Evolutionary conservation across 192 early-diverging fungal genomes (phyloP).

Genomic region (Lobosporangium transversale): DNA sequence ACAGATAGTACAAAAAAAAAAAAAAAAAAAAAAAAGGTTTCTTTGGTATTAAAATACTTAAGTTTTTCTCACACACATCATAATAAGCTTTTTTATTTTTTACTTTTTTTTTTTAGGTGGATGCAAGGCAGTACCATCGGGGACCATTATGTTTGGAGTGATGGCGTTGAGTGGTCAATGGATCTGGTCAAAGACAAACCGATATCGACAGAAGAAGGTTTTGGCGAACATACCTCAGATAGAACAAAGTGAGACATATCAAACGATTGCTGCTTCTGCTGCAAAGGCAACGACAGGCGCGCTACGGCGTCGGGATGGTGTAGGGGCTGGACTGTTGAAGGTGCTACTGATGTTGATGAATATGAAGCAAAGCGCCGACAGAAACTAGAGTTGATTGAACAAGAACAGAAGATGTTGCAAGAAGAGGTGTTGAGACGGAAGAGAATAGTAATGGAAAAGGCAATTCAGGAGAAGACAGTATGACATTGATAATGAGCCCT

Average conservation of each 20-base stretch:
- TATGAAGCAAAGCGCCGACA: conserved; percentile 58
- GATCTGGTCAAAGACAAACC: conserved; percentile 52
- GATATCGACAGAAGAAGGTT: conserved; percentile 65
- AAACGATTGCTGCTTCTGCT: conserved; percentile 2
- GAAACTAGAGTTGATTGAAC: conserved; percentile 51
- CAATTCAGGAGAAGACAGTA: too few relatives aligned
- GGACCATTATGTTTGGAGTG: conserved; percentile 63
- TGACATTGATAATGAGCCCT: too few relatives aligned
- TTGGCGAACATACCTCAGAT: conserved; percentile 43
- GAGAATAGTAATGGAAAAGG: too few relatives aligned
- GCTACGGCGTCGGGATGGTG: conserved; percentile 4
- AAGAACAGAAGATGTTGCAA: too few relatives aligned
- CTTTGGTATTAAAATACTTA: too few relatives aligned
- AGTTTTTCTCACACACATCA: background rate
- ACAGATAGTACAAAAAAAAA: too few relatives aligned
- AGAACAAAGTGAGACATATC: too few relatives aligned
- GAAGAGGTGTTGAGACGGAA: too few relatives aligned
- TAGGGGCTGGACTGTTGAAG: conserved; percentile 50
- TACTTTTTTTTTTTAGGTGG: conserved; percentile 49
- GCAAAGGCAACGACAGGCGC: background rate
- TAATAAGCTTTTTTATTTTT: background rate
- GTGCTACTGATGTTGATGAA: too few relatives aligned
- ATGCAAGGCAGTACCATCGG: conserved; percentile 58
- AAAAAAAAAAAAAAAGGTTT: too few relatives aligned
- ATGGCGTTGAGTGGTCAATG: conserved; percentile 63